phyloP scores from a whole-genome alignment of 345 rosid genomes.

The Stellera chamaejasme region DNA sequence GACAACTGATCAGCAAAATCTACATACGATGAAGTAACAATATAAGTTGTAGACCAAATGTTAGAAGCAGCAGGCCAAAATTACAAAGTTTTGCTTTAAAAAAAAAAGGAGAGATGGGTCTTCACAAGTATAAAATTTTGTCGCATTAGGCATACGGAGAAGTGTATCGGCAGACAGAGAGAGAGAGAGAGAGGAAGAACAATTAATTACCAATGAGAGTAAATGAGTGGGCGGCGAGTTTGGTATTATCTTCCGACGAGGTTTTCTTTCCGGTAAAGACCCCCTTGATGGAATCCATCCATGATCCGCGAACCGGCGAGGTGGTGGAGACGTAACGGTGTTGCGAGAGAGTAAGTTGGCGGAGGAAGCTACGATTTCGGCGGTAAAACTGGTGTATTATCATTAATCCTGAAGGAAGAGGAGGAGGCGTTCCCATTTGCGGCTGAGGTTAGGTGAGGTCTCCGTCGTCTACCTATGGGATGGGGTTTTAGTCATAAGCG shows the following conservation, averaged over 20 bases:
- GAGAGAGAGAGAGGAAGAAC: neutral
- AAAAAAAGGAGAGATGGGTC: too few relatives aligned
- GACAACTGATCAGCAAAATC: conserved; percentile 78
- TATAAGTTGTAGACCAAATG: neutral
- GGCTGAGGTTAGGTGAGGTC: too few relatives aligned
- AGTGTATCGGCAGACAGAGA: neutral
- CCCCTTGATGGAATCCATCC: conserved; percentile 85
- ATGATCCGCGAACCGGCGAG: conserved; percentile 33
- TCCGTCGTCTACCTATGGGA: too few relatives aligned
- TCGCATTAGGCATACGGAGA: neutral
- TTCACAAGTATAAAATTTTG: neutral
- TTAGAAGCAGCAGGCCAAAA: neutral
- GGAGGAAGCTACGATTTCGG: too few relatives aligned
- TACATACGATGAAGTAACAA: neutral
- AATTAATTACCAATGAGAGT: conserved; percentile 73
- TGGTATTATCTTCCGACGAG: conserved; percentile 27
- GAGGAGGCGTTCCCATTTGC: too few relatives aligned
- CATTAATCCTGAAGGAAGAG: too few relatives aligned
- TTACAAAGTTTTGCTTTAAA: neutral
- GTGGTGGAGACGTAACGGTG: conserved; percentile 51
- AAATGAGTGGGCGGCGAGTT: conserved; percentile 41
- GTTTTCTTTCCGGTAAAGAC: conserved; percentile 68
- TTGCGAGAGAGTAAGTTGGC: conserved; percentile 22
- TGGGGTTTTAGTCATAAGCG: too few relatives aligned
- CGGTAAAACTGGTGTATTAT: too few relatives aligned